Evolutionary conservation across 176 grass and related monocot genomes (phyloP), one percentile per base, ranked within the genome.

Genomic region (Saccharum officinarum): DNA sequence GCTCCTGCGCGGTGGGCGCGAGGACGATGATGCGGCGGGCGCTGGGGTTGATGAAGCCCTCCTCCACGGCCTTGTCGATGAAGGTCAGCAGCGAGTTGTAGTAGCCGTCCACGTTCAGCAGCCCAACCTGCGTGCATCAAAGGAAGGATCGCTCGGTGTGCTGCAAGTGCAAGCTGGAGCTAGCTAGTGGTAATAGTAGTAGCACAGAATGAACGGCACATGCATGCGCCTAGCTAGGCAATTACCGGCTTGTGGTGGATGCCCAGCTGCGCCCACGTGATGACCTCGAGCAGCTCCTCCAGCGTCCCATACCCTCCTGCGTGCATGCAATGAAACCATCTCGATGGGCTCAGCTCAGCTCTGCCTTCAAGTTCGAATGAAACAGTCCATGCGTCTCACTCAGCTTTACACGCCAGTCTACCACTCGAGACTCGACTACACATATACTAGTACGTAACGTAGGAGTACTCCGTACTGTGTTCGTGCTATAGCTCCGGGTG

Each of bases 191-290:
- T 3, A 14, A n/a, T n/a, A 33, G 65, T 17, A 20, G 33, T 6
- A 49, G 45, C 40, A 10, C 40, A 42, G 40, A 10, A 42, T 42
- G 45, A 47, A 47, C 45, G 45, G 45, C 45, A 15, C 46, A 47
- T 47, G 44, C 44, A 45, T 3, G n/a, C n/a, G n/a, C n/a, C n/a
- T n/a, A n/a, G n/a, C n/a, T n/a, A n/a, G n/a, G n/a, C n/a, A n/a
- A n/a, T n/a, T n/a, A 97, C 97, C 75, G 97, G 97, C 38, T 99
- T 99, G 69, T 99, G 92, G 83, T 99, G 97, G 86, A 99, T 99
- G 73, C 97, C 97, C 13, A 99, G 86, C 78, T 99, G 97, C 83
- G 97, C 97, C 97, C 97, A 99, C 59, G 97, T 92, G 70, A 99
- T 97, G 77, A 99, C 97, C 83, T 99, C 97, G 7, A 99, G 94